phyloP scores from a whole-genome alignment of 805 yeast species.

The Lipomyces mesembrius region DNA sequence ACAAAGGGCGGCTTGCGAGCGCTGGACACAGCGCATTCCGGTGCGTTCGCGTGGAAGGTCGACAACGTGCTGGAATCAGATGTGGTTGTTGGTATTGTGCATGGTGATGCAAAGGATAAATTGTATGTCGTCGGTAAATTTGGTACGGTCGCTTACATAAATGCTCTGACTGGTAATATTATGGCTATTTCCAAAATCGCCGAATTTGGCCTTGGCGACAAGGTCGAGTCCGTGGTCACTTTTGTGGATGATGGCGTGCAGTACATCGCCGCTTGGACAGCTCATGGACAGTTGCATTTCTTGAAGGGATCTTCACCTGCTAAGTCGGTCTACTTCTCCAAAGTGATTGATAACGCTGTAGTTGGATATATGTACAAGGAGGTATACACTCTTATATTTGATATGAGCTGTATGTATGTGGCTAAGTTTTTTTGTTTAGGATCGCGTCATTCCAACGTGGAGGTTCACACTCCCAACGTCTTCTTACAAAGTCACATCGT shows the following conservation, averaged over 20 bases:
- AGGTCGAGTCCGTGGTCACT: constrained; percentile 19
- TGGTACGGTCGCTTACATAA: constrained; percentile 21
- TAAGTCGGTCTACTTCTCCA: constrained; percentile 28
- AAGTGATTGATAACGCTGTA: constrained; percentile 21
- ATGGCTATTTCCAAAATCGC: background rate
- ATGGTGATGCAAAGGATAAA: background rate
- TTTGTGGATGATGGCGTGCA: constrained; percentile 15
- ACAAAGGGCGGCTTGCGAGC: constrained; percentile 42
- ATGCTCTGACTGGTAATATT: constrained; percentile 22
- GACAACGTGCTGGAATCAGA: constrained; percentile 27
- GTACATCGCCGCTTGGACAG: constrained; percentile 29
- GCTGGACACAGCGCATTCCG: constrained; percentile 41
- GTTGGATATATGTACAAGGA: constrained; percentile 33
- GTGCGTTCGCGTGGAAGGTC: constrained; percentile 41
- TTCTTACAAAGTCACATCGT: constrained; percentile 50
- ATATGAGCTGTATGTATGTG: background rate
- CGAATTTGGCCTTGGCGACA: constrained; percentile 24
- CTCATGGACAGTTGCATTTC: constrained; percentile 24
- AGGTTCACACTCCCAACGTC: constrained; percentile 41
- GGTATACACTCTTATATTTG: constrained; percentile 3
- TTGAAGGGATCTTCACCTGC: constrained; percentile 11
- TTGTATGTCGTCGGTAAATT: constrained; percentile 23
- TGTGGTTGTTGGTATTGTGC: constrained; percentile 21
- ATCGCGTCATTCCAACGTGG: constrained; percentile 49
- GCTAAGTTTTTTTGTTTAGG: constrained; percentile 4